A percentile compares a stretch with the other conserved stretches of the same genome.
Evolutionary conservation across 805 yeast species (phyloP).

Genomic region (Suhomyces sp.): DNA sequence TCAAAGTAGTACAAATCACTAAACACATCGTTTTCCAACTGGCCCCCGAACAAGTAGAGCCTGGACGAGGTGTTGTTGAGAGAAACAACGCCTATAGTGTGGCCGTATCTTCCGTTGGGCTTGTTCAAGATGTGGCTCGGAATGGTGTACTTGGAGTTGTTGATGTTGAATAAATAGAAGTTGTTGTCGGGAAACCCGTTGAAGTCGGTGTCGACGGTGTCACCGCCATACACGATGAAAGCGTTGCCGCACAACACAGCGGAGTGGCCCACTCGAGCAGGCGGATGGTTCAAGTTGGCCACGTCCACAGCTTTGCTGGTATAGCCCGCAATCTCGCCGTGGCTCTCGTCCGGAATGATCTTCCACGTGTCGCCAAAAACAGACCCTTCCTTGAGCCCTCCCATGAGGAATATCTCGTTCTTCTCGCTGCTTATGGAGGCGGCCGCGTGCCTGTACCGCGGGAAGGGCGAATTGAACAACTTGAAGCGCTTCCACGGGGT

Average conservation of each 20-base stretch:
- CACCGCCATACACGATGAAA: slow-evolving; percentile 94
- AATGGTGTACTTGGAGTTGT: slow-evolving; percentile 42
- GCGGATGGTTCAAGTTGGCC: slow-evolving; percentile 77
- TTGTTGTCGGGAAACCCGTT: slow-evolving; percentile 83
- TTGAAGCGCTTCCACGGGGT: slow-evolving; percentile 67
- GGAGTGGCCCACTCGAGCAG: slow-evolving; percentile 96
- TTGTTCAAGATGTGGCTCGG: slow-evolving; percentile 48
- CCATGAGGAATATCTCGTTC: slow-evolving; percentile 84
- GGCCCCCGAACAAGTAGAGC: slow-evolving; percentile 92
- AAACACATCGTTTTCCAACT: slow-evolving; percentile 77
- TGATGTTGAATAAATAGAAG: slow-evolving; percentile 74
- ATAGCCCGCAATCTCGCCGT: slow-evolving; percentile 23
- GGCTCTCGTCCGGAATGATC: slow-evolving; percentile 48
- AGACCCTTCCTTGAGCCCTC: slow-evolving; percentile 89
- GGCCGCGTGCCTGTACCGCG: slow-evolving; percentile 90
- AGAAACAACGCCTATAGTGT: slow-evolving; percentile 76
- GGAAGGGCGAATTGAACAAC: slow-evolving; percentile 78
- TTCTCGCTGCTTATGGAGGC: slow-evolving; percentile 73
- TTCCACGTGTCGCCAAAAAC: slow-evolving; percentile 97
- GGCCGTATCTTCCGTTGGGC: slow-evolving; percentile 94
- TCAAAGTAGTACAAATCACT: slow-evolving; percentile 86
- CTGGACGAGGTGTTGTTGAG: slow-evolving; percentile 41
- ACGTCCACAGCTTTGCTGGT: slow-evolving; percentile 33
- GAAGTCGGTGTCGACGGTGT: slow-evolving; percentile 77
- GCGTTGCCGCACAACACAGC: slow-evolving; percentile 92